A percentile compares a stretch with the other conserved stretches of the same genome.
Evolutionary conservation across 768 basidiomycete species (phyloP).

Genomic region (Pleurotus citrinopileatus): DNA sequence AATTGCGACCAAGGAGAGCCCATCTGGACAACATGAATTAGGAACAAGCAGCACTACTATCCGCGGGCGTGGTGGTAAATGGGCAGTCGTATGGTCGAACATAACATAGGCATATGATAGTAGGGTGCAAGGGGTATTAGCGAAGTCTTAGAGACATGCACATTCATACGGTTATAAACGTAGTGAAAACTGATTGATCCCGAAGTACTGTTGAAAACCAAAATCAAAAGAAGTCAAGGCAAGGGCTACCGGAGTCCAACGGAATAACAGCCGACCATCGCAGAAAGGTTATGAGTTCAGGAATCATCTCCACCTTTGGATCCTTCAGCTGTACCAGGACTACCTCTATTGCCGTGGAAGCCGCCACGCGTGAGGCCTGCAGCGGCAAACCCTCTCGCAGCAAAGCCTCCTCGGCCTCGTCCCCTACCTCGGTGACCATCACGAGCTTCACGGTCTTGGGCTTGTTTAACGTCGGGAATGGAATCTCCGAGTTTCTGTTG

Average conservation of each 20-base stretch:
- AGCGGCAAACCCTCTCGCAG: constrained; percentile 63
- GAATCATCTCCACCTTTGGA: constrained; percentile 9
- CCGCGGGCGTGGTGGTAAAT: background rate
- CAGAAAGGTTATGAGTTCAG: background rate
- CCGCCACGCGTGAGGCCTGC: constrained; percentile 55
- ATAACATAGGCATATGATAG: background rate
- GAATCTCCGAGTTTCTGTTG: constrained; percentile 74
- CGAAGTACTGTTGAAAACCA: background rate
- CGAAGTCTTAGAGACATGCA: background rate
- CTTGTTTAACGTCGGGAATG: constrained; percentile 66
- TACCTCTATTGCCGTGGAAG: constrained; percentile 5
- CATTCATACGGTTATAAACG: background rate
- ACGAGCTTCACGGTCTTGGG: constrained; percentile 54
- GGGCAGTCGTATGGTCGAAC: background rate
- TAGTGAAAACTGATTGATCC: background rate
- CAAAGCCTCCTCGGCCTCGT: constrained; percentile 56
- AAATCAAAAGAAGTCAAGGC: background rate
- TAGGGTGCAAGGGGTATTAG: constrained; percentile 1
- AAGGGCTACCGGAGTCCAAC: background rate
- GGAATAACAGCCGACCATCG: background rate
- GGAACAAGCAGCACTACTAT: background rate
- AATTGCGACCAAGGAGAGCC: background rate
- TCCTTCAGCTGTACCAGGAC: constrained; percentile 1
- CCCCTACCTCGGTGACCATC: constrained; percentile 45
- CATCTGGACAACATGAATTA: background rate